phyloP scores from a whole-genome alignment of 768 basidiomycete genomes.

The Postia placenta region DNA sequence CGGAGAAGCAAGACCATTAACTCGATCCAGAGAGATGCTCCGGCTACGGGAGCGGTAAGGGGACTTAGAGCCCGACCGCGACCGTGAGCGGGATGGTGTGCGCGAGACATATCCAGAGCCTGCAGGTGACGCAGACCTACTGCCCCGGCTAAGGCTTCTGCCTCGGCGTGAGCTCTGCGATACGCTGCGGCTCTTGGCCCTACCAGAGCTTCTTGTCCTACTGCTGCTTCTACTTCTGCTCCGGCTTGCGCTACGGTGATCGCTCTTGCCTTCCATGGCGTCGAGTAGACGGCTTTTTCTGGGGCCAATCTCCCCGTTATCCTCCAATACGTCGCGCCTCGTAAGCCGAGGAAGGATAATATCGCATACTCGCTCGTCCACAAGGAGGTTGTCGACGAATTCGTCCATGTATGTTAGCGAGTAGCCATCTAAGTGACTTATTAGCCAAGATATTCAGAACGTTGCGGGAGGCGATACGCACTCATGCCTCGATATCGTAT shows the following conservation, averaged over 20 bases:
- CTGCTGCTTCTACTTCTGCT: slow-evolving; percentile 29
- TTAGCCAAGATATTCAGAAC: not conserved
- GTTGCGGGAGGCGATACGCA: slow-evolving; percentile 30
- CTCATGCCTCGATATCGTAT: slow-evolving; percentile 75
- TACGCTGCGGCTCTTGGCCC: slow-evolving; percentile 19
- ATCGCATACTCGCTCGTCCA: slow-evolving; percentile 92
- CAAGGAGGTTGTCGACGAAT: slow-evolving; percentile 78
- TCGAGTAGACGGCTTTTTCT: slow-evolving; percentile 83
- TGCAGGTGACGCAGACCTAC: slow-evolving; percentile 34
- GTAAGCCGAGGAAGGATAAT: slow-evolving; percentile 89
- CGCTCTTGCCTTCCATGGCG: slow-evolving; percentile 74
- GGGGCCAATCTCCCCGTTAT: slow-evolving; percentile 83
- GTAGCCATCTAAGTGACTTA: slow-evolving; percentile 65
- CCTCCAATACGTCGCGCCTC: slow-evolving; percentile 84
- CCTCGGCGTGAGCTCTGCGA: not conserved
- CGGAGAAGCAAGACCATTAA: slow-evolving; percentile 12
- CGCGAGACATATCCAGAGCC: slow-evolving; percentile 60
- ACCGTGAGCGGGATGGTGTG: slow-evolving; percentile 52
- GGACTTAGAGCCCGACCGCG: slow-evolving; percentile 31
- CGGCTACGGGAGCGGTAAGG: slow-evolving; percentile 49
- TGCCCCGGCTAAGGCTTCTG: slow-evolving; percentile 3
- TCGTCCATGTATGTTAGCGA: slow-evolving; percentile 86
- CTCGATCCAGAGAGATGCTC: slow-evolving; percentile 48
- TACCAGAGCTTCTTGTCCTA: slow-evolving; percentile 20
- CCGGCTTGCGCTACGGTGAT: slow-evolving; percentile 38